Evolutionary conservation across 1,284 basidiomycete species (phyloP), one percentile per base, ranked within the genome.

Genomic region (Ustilago tritici): DNA sequence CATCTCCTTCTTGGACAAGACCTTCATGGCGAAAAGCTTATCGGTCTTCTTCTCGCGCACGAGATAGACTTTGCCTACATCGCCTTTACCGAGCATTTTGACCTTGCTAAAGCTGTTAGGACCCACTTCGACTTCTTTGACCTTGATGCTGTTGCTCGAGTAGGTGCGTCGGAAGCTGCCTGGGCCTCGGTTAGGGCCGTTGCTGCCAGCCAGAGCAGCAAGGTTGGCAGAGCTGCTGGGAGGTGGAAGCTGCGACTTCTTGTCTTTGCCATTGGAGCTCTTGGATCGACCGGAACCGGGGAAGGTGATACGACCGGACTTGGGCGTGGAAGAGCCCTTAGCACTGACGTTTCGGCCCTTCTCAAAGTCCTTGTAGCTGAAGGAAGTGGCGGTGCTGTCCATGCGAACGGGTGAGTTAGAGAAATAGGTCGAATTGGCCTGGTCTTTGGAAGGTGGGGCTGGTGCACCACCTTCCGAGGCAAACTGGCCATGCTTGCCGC

Each of bases 71-170:
- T 85, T 85, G 62, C 84, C 84, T 19, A 86, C 84, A 54, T 85
- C 84, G 32, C 84, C 84, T 64, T 86, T 86, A 64, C 84, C 84
- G 38, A 86, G 82, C 77, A 86, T 83, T 80, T 84, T 84, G 70
- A 86, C 78, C 70, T 84, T 82, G 61, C 66, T 76, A 70, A 85
- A 85, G 65, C 78, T 80, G 66, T 79, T 80, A 15, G 84, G 82
- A 12, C 75, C 77, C 14, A 86, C 84, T 53, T 81, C 81, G 57
- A 84, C 82, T 35, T 86, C 80, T 35, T 92, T 90, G 81, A 96
- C 92, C 89, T 98, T 98, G 89, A 99, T 98, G 49, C 95, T 97
- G 87, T 97, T 97, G 86, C 93, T 95, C 54, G 93, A 95, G 87
- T 99, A 99, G 52, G 96, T 98, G 82, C 96, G 88, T 73, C 94